Conservation (phyloP, 352 stramenopile genomes). For the Hyaloperonospora brassicae region DNA sequence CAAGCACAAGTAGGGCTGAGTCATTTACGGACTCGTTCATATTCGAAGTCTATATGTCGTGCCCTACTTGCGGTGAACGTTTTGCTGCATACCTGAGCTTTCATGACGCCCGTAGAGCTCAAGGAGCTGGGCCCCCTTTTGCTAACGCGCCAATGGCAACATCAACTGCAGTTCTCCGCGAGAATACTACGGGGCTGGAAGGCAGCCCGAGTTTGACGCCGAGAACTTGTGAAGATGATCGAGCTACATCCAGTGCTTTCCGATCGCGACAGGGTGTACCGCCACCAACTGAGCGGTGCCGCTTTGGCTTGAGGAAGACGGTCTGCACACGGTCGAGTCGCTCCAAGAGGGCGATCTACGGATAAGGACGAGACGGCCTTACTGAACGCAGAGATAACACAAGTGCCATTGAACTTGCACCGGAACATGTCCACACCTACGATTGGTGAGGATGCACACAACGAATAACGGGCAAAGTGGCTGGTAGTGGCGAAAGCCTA, state of each 20-base stretch:
- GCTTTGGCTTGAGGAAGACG: constrained; percentile 21
- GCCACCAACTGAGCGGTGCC: constrained; percentile 26
- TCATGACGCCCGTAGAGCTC: constrained; percentile 8
- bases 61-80: no score
- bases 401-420: constrained; percentile 15
- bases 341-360: constrained; percentile 15
- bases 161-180: constrained; percentile 14
- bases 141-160: constrained; percentile 22
- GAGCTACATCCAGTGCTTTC: constrained; percentile 21
- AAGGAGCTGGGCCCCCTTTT: constrained; percentile 23
- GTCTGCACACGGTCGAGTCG: constrained; percentile 18
- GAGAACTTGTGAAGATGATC: constrained; percentile 19
- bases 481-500: constrained; percentile 21
- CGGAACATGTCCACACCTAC: constrained; percentile 24
- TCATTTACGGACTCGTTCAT: no score
- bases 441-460: constrained; percentile 18
- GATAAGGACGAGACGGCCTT: constrained; percentile 22
- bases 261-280: constrained; percentile 26
- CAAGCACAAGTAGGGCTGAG: no score
- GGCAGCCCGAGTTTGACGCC: constrained; percentile 12
- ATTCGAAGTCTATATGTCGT: no score
- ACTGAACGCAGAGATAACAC: constrained; percentile 16
- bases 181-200: constrained; percentile 12
- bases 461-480: constrained; percentile 23
- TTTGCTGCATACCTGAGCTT: no score